A percentile compares a stretch with the other conserved stretches of the same genome.
phyloP scores from a whole-genome alignment of 257 asterid species.

The Forsythia viridissima region DNA sequence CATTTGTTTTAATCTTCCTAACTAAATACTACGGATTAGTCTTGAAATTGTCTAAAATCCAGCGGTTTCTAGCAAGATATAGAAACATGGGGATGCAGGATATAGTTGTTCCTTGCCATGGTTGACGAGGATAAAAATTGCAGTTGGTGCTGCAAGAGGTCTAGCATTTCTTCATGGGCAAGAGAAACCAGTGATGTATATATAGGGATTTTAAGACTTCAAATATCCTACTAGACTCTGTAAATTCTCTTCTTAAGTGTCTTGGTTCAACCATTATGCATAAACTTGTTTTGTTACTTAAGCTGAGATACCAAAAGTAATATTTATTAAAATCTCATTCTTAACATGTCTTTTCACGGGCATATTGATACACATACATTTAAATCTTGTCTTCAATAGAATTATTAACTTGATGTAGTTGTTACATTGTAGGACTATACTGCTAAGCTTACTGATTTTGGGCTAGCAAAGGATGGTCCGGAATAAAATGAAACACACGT shows the following conservation, averaged over 20 bases:
- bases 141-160: constrained; percentile 45
- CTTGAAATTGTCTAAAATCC: too few relatives aligned
- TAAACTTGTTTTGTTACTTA: too few relatives aligned
- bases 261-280: neutral
- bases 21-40: too few relatives aligned
- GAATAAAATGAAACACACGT: constrained; percentile 8
- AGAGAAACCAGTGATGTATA: constrained; percentile 41
- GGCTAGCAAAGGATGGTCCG: constrained; percentile 65
- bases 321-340: too few relatives aligned
- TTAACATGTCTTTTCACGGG: too few relatives aligned
- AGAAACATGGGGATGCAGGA: too few relatives aligned
- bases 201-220: constrained; percentile 46
- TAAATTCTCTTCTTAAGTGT: neutral
- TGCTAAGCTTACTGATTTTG: constrained; percentile 15
- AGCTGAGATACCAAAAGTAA: too few relatives aligned
- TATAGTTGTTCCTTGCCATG: constrained; percentile 30
- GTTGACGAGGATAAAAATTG: constrained; percentile 18
- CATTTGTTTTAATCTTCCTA: too few relatives aligned
- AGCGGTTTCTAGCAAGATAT: too few relatives aligned
- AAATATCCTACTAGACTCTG: constrained; percentile 24
- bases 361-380: too few relatives aligned
- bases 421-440: neutral
- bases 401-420: too few relatives aligned
- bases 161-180: constrained; percentile 43
- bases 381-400: too few relatives aligned